Evolutionary conservation across 2,329 filamentous ascomycete species (phyloP), one percentile per base, ranked within the genome.

Genomic region (Paecilomyces sp.): DNA sequence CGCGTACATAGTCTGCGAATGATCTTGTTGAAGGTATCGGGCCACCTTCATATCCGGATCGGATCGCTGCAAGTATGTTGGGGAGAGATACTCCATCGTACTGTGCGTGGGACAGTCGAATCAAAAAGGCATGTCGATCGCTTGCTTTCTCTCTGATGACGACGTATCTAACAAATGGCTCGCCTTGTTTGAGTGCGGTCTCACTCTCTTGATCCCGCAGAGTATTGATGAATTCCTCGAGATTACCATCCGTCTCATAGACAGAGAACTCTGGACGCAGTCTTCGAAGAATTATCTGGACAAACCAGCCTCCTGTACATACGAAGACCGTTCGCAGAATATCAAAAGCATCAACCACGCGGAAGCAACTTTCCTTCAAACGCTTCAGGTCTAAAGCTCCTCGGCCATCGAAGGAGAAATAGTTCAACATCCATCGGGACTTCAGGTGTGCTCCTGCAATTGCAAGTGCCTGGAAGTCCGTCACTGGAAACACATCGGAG

Each of bases 71-170:
- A 60, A 88, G 80, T 22, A 88, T 79, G n/a, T 80, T 75, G 0
- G 85, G 83, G 8, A 89, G 78, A 64, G 83, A 88, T 24, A 89
- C 85, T 63, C 87, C 87, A 63, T 89, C 87, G 67, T 88, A 89
- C 64, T 89, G 86, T 0, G 86, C 84, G 69, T 89, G 87, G 0
- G 86, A 88, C 58, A 89, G 81, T 59, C 86, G 82, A 68, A 88
- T 80, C 60, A 75, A 66, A 34, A 83, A 74, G 13, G 88, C 81
- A 54, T 79, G 78, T 4, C 74, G 70, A 11, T 77, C 67, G 24
- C 73, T 75, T 12, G 67, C 65, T 58, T 69, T 71, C 58, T 75
- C 75, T 59, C 77, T 75, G 52, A 85, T 74, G 53, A 83, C 78
- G 64, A 84, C 80, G 76, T 84, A 86, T 62, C 85, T 84, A 59